These are phyloP conservation scores for Neonectria faginata DNA, from an alignment of 2,329 filamentous ascomycete genomes.

Conservation along the genomic window DNA sequence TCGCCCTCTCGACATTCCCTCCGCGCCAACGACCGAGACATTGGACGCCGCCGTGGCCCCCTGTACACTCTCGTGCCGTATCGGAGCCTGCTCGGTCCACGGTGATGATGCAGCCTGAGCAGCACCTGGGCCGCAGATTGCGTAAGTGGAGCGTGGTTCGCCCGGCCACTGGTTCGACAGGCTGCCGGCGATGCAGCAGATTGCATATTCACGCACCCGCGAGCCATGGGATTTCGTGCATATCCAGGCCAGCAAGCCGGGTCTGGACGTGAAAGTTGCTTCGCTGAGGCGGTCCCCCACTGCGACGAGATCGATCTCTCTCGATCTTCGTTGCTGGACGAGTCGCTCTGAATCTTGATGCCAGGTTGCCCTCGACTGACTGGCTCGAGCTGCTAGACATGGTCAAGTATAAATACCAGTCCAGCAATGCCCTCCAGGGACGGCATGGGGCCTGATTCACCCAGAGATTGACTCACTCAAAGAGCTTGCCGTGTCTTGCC, in stretches of 20 bases:
- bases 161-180: constrained; percentile 22
- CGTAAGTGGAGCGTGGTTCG: constrained; percentile 8
- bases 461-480: neutral
- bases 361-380: neutral
- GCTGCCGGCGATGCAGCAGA: constrained; percentile 23
- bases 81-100: constrained; percentile 26
- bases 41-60: constrained; percentile 24
- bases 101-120: constrained; percentile 38
- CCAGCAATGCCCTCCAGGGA: neutral
- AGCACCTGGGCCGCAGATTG: constrained; percentile 2
- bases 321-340: constrained; percentile 32
- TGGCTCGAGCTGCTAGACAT: constrained; percentile 2
- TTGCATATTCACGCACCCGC: constrained; percentile 22
- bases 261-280: constrained; percentile 64
- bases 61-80: constrained; percentile 17
- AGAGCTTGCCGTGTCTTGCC: neutral
- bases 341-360: constrained; percentile 14
- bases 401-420: constrained; percentile 19
- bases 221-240: constrained; percentile 53
- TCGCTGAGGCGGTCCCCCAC: constrained; percentile 74
- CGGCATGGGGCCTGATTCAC: constrained; percentile 1
- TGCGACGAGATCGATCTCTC: constrained; percentile 57
- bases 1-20: constrained; percentile 14
- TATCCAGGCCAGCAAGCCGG: constrained; percentile 69
- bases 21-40: constrained; percentile 38